Conservation (phyloP, 2,329 filamentous ascomycete genomes). For the Pseudogymnoascus sp. region DNA sequence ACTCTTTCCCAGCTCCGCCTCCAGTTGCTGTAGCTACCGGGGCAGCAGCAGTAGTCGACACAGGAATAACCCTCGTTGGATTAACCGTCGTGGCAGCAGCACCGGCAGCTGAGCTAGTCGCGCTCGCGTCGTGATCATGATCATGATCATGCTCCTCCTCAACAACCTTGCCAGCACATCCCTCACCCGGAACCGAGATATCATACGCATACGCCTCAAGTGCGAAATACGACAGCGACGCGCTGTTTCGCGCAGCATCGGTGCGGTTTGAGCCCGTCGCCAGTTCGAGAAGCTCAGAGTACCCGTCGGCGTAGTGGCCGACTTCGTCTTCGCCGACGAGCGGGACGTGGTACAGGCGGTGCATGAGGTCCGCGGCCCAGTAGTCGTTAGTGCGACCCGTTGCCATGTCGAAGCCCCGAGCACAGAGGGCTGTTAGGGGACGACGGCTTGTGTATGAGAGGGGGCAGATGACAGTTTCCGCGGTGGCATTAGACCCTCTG, state of each 20-base stretch:
- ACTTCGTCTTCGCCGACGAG: slow-evolving; percentile 50
- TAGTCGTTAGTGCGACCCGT: slow-evolving; percentile 48
- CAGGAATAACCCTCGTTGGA: slow-evolving; percentile 10
- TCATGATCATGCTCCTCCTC: slow-evolving; percentile 10
- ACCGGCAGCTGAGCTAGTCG: slow-evolving; percentile 11
- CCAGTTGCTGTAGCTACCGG: slow-evolving; percentile 13
- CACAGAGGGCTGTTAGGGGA: slow-evolving; percentile 52
- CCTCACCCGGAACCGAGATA: slow-evolving; percentile 53
- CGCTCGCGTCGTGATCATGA: slow-evolving; percentile 12
- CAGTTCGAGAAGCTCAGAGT: slow-evolving; percentile 45
- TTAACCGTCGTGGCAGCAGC: slow-evolving; percentile 11
- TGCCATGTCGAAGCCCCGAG: slow-evolving; percentile 54
- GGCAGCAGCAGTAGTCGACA: slow-evolving; percentile 14
- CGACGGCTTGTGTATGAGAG: slow-evolving; percentile 51
- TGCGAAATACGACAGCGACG: slow-evolving; percentile 61
- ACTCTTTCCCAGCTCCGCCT: slow-evolving; percentile 25
- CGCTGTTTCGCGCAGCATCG: slow-evolving; percentile 47
- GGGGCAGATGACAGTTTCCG: slow-evolving; percentile 62
- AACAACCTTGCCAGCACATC: slow-evolving; percentile 44
- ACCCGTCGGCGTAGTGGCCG: slow-evolving; percentile 55
- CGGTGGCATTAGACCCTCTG: slow-evolving; percentile 55
- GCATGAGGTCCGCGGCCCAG: slow-evolving; percentile 59
- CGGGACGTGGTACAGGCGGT: slow-evolving; percentile 57
- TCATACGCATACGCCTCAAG: slow-evolving; percentile 60
- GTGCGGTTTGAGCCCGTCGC: slow-evolving; percentile 41